Base-by-base conservation (phyloP, 2,329 filamentous ascomycete genomes). In the Fusarium compactum region DNA sequence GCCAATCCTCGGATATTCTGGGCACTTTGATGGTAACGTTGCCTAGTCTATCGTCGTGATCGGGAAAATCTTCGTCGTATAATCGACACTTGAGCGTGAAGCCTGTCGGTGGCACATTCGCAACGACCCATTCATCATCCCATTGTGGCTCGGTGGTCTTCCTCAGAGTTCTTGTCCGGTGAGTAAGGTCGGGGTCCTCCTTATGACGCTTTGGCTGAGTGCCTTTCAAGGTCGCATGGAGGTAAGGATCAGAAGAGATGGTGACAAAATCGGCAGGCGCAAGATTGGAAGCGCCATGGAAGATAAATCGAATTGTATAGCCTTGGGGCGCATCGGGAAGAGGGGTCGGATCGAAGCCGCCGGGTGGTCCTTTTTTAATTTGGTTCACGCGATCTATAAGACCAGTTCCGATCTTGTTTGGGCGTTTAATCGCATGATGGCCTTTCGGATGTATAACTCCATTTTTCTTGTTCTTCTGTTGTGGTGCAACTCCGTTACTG, bases 61-160 rank as follows among this genome's bases (percentile, higher is more conserved):
- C 93, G 2, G 91, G 89, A 34, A 90, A 89, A 80, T 98, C 95
- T 79, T 98, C 95, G 76, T 98, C 95, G 80, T 95, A 97, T 20
- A 98, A 81, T 56, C 93, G 88, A 66, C 93, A 94, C 78, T 97
- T 97, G 72, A 98, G 85, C 60, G 86, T 87, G 81, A 97, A 97
- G 6, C 95, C 95, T 0, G 87, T 89, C 0, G 90, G 84, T 0
- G 95, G 95, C 3, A 98, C 87, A 72, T 97, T 97, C 65, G 93
- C 93, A 25, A 98, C 91, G 24, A 94, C 86, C 95, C 95, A 98
- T 65, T 93, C 87, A 40, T 91, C 89, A 50, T 97, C 86, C 95
- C 95, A 98, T 50, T 83, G 85, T 0, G 95, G 95, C 73, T 95
- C 87, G 2, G 89, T 91, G 43, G 87, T 90, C 70, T 86, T 88